Evolutionary conservation across 257 asterid species (phyloP), one percentile per base, ranked within the genome.

Genomic region (Solanum phureja): DNA sequence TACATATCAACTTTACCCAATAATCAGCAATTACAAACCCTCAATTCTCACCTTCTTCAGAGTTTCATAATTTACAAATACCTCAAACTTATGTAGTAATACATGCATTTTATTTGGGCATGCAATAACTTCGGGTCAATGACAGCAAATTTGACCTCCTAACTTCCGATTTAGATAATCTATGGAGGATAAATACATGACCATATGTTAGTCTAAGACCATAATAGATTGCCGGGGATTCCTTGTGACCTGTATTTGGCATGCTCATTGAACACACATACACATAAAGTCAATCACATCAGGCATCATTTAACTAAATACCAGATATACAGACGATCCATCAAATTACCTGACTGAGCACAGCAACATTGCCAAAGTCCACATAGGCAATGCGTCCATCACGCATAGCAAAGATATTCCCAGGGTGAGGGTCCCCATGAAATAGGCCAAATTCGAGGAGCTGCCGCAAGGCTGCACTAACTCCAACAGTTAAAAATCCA

Each of bases 381-480:
- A 97, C 99, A 69, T 97, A 97, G 49, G 99, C 99, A 87, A 97
- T 97, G 73, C 99, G 98, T 44, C 99, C 99, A 90, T 97, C 99
- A 71, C 95, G 99, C 99, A 97, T 95, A 81, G 99, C 99, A 89
- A 97, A 97, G 88, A 97, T 91, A 91, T 97, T 97, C 88, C 99
- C 99, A 84, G 99, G 99, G 95, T 97, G 99, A 87, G 99, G 99
- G 87, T 96, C 99, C 66, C 99, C 99, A 11, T 97, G 99, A 91
- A 97, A 97, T 75, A 97, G 93, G 86, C 99, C 99, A 90, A 97
- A 97, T 89, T 97, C 99, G 38, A 97, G 94, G 92, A 97, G 91
- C 93, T 97, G 99, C 79, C 99, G 86, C 90, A 97, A 87, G 90
- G 99, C 99, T 88, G 99, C 99, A 91, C 98, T 97, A 83, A 97